These are phyloP conservation scores for Trametes elegans DNA, from an alignment of 768 basidiomycete species.

Conservation along the genomic window DNA sequence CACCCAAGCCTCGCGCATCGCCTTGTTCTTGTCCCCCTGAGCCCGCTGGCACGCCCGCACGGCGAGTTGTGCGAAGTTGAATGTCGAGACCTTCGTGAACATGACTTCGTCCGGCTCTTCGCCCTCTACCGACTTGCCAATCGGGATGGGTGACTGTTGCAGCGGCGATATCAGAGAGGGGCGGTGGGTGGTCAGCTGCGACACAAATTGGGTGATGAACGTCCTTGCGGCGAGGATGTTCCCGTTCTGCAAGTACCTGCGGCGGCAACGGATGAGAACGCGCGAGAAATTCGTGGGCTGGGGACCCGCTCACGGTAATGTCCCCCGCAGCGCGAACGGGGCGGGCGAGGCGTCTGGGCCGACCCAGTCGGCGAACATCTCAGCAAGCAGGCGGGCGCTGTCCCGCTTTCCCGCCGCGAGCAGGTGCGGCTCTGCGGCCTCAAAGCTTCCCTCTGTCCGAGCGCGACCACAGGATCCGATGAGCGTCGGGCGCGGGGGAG, in stretches of 20 bases:
- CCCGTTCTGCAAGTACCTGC: slow-evolving; percentile 77
- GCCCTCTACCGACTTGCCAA: slow-evolving; percentile 40
- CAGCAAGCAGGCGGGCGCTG: slow-evolving; percentile 80
- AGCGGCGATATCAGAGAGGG: slow-evolving; percentile 41
- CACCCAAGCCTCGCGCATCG: slow-evolving; percentile 80
- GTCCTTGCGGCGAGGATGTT: slow-evolving; percentile 91
- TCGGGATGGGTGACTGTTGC: slow-evolving; percentile 43
- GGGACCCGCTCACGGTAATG: slow-evolving; percentile 65
- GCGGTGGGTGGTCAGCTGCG: slow-evolving; percentile 52
- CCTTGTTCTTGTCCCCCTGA: slow-evolving; percentile 74
- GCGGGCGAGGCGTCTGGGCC: slow-evolving; percentile 52
- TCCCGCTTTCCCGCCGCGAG: slow-evolving; percentile 87
- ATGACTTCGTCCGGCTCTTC: slow-evolving; percentile 60
- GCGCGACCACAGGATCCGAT: slow-evolving; percentile 4
- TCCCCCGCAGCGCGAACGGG: slow-evolving; percentile 80
- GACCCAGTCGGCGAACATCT: slow-evolving; percentile 86
- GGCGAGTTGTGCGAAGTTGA: slow-evolving; percentile 92
- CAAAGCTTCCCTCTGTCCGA: slow-evolving; percentile 67
- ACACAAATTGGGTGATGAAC: slow-evolving; percentile 82
- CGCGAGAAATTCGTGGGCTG: neutral
- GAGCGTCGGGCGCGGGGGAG: neutral
- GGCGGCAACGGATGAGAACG: slow-evolving; percentile 1
- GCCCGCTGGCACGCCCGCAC: slow-evolving; percentile 86
- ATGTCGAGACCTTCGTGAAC: slow-evolving; percentile 67
- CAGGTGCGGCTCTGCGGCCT: slow-evolving; percentile 76